Base-by-base conservation (phyloP, 179 eudicot genomes). In the Beta macrorhiza region DNA sequence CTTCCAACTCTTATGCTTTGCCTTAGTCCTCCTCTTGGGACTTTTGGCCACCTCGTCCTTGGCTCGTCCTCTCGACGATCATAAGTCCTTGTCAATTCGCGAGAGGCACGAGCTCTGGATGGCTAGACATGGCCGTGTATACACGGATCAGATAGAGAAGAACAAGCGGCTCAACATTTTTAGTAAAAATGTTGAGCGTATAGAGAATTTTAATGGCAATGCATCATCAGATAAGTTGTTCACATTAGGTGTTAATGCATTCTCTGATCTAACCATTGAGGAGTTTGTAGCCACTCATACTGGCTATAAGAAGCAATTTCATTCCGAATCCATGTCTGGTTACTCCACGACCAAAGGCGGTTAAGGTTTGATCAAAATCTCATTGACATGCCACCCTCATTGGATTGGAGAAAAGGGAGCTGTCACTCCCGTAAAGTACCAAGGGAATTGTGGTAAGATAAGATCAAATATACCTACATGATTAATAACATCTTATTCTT, bases 321-420 rank as follows among this genome's bases (percentile, higher is more conserved):
- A 25, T 25, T 25, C 25, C 25, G 25, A 25, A 25, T 25, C 25
- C 25, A 25, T 25, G 25, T 25, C 25, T 25, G 25, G 25, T 25
- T 25, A 25, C 25, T 25, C 25, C 25, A 25, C 25, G 25, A 25
- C 25, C 25, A 25, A 25, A 25, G 25, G 25, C 25, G 25, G 25
- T 25, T 25, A 25, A 74, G 16, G 20, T 52, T 5, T 56, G 47
- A 74, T 25, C 25, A 25, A 53, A 17, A 20, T 44, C 45, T 74
- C 13, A 15, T 11, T 55, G 80, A 29, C 0, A 64, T 76, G 6
- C 74, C 84, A 1, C 0, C 79, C 19, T 71, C 72, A 8, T 17
- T 88, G 72, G 91, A 90, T 58, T 90, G 92, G 91, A 83, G 89
- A 63, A 25, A 80, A 79, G 22, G 90, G 90, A 1, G 91, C 88